A percentile compares a stretch with the other conserved stretches of the same genome.
Conservation (phyloP, 73 alveolate species). For the Paramecium pentaurelia region DNA sequence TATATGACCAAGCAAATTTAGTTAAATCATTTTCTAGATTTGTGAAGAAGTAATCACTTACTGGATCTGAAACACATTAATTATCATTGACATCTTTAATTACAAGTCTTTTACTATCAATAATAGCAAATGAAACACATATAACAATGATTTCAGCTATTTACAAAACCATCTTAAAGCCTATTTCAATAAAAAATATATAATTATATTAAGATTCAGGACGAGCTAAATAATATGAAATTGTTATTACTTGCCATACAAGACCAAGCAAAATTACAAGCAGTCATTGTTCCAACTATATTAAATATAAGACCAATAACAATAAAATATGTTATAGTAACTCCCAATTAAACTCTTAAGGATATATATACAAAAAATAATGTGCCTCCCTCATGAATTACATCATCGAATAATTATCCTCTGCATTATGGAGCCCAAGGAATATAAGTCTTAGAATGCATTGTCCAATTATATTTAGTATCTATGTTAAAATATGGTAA, state of each 20-base stretch:
- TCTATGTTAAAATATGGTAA: conserved; percentile 2
- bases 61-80: background rate
- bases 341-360: background rate
- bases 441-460: background rate
- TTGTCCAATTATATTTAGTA: background rate
- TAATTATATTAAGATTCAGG: conserved; percentile 23
- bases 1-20: background rate
- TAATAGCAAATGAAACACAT: background rate
- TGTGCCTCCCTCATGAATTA: background rate
- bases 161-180: background rate
- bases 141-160: conserved; percentile 23
- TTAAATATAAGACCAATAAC: conserved; percentile 15
- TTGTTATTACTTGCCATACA: conserved; percentile 7
- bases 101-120: background rate
- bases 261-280: conserved; percentile 36
- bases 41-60: background rate
- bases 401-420: background rate
- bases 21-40: background rate
- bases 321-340: background rate
- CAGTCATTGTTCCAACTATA: conserved; percentile 12
- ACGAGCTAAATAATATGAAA: background rate
- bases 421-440: background rate
- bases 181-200: background rate
- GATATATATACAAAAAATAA: background rate
- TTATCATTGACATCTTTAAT: background rate